A percentile compares a stretch with the other conserved stretches of the same genome.
Evolutionary conservation across 495 filamentous ascomycete species (phyloP).

Genomic region (Peziza echinospora): DNA sequence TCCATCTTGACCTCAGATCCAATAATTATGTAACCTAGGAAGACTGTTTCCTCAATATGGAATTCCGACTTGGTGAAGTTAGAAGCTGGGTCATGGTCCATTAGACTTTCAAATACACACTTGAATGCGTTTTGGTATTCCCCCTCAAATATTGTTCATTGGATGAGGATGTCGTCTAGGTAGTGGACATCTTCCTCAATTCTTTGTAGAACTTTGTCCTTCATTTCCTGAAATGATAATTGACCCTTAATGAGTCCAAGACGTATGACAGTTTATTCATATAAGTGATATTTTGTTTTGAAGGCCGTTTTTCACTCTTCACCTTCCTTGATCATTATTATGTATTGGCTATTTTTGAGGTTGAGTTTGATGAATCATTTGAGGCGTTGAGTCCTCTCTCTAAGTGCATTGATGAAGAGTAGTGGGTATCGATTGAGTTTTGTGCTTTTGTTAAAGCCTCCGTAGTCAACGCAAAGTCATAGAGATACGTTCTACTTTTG

Average conservation of each 20-base stretch:
- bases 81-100: not conserved
- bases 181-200: conserved; percentile 18
- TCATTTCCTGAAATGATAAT: conserved; percentile 16
- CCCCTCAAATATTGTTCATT: conserved; percentile 5
- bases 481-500: conserved; percentile 18
- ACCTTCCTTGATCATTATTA: conserved; percentile 17
- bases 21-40: conserved; percentile 4
- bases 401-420: conserved; percentile 20
- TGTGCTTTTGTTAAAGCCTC: not conserved
- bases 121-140: conserved; percentile 8
- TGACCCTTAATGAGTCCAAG: conserved; percentile 19
- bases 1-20: conserved; percentile 1
- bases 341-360: conserved; percentile 23
- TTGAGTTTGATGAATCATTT: conserved; percentile 22
- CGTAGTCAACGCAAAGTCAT: conserved; percentile 20
- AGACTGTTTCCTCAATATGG: conserved; percentile 1
- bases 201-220: conserved; percentile 14
- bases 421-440: conserved; percentile 15
- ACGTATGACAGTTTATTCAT: conserved; percentile 19
- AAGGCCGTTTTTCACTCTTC: conserved; percentile 23
- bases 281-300: conserved; percentile 10
- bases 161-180: conserved; percentile 23
- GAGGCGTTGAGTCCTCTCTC: conserved; percentile 7
- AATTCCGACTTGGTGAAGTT: conserved; percentile 5
- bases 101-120: conserved; percentile 5